Base-by-base conservation (phyloP, 768 basidiomycete species). In the Sporobolomyces roseus region DNA sequence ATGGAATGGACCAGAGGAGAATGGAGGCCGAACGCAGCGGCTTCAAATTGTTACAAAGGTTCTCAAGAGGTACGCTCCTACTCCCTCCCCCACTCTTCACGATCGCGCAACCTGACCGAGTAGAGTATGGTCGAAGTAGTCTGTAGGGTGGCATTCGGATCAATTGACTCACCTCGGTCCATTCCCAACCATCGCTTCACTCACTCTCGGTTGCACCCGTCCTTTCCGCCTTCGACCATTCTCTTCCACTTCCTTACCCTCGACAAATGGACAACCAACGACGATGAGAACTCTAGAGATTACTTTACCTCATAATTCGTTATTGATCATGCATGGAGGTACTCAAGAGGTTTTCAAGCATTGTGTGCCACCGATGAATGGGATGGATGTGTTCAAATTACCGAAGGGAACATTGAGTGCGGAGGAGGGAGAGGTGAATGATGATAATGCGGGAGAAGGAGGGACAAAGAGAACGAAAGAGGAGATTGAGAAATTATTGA, bases 311-410 rank as follows among this genome's bases (percentile, higher is more conserved):
- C 76, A 76, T 58, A 75, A 75, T 51, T 70, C 73, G 30, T 65
- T 76, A 38, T 49, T 72, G 29, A 73, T 76, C 71, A 76, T 76
- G 76, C 67, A 71, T 36, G 76, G 71, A 1, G 76, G 76, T 0
- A 52, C 36, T 8, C 76, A 76, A 35, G 76, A 76, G 50, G n/a
- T 25, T 17, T 75, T 69, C 67, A 76, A 75, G 61, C 76, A 76
- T 43, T 66, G 60, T 12, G 63, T 76, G 0, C 74, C 74, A 29
- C 73, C 71, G 0, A 43, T 69, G 7, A 50, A 25, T 17, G 53
- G 74, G 17, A 71, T 76, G 58, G 76, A 76, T 50, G 38, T 73
- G 5, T 76, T 71, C 50, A 60, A 59, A 36, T 12, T 74, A 41
- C 61, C 63, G 38, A 49, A 21, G 53, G 66, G 54, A 35, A 58